Evolutionary conservation across 225 moss, liverwort and hornwort species (phyloP).

Genomic region (Straminergon stramineum): DNA sequence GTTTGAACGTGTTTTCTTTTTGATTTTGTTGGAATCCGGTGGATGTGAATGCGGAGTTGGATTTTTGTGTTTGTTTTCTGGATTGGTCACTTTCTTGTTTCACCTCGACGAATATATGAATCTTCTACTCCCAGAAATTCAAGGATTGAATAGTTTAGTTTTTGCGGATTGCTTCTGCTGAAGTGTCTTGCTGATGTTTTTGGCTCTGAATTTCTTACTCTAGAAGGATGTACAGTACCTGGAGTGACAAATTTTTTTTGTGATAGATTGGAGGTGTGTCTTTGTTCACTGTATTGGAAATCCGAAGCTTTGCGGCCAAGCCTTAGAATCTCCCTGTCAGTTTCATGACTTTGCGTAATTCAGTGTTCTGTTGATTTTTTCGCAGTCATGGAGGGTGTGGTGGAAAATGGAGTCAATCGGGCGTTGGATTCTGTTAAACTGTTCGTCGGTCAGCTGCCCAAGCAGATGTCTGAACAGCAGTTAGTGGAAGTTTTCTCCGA

Average conservation of each 20-base stretch:
- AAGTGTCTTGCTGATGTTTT: background rate
- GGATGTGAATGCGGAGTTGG: background rate
- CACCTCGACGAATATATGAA: background rate
- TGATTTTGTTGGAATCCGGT: background rate
- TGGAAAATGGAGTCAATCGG: constrained; percentile 32
- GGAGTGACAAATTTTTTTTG: background rate
- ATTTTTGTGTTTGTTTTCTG: background rate
- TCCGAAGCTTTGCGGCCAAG: too few relatives aligned
- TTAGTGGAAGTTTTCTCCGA: constrained; percentile 64
- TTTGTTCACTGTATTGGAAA: background rate
- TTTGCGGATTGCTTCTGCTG: background rate
- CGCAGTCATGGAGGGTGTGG: constrained; percentile 39
- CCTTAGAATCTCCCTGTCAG: too few relatives aligned
- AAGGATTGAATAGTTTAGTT: too few relatives aligned
- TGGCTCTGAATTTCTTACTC: background rate
- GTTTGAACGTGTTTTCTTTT: background rate
- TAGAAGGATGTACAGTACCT: background rate
- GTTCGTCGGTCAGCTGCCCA: constrained; percentile 84
- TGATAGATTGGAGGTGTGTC: background rate
- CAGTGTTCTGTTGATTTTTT: background rate
- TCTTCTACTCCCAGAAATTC: background rate
- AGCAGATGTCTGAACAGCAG: constrained; percentile 88
- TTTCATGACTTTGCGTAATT: background rate
- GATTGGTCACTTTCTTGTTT: background rate
- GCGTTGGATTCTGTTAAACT: constrained; percentile 72